phyloP scores from a whole-genome alignment of 345 rosid species.

The Pistacia vera region DNA sequence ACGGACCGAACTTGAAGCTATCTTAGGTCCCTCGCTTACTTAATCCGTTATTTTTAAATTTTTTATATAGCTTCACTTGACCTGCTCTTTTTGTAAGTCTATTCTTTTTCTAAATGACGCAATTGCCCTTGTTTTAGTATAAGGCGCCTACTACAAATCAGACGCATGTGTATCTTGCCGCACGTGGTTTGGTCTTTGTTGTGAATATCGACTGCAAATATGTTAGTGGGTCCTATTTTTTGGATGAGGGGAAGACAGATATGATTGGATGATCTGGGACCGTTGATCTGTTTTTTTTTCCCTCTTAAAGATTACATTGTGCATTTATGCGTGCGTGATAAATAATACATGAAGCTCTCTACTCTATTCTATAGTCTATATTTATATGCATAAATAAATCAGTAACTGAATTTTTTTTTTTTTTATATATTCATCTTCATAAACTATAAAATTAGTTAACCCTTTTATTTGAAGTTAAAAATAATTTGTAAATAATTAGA shows the following conservation, averaged over 20 bases:
- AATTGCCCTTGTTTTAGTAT: neutral
- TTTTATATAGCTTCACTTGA: slow-evolving; percentile 2
- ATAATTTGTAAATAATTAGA: too few species aligned
- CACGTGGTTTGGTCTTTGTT: neutral
- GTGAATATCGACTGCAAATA: neutral
- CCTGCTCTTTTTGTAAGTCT: neutral
- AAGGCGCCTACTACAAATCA: neutral
- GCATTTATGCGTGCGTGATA: too few species aligned
- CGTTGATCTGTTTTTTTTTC: neutral
- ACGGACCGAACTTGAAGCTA: slow-evolving; percentile 37
- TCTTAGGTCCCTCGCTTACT: slow-evolving; percentile 1
- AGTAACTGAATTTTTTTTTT: too few species aligned
- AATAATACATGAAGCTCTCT: too few species aligned
- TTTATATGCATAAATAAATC: too few species aligned
- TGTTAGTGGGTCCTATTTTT: slow-evolving; percentile 8
- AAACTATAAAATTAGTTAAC: too few species aligned
- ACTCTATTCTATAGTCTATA: too few species aligned
- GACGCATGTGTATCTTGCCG: neutral
- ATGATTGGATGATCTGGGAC: slow-evolving; percentile 5
- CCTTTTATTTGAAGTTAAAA: too few species aligned
- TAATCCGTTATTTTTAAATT: neutral
- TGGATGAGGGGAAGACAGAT: neutral
- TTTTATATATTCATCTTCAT: too few species aligned
- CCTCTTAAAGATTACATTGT: too few species aligned
- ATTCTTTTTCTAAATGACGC: neutral